Evolutionary conservation across 2,329 filamentous ascomycete species (phyloP).

Genomic region (Trichocomaceae sp.): DNA sequence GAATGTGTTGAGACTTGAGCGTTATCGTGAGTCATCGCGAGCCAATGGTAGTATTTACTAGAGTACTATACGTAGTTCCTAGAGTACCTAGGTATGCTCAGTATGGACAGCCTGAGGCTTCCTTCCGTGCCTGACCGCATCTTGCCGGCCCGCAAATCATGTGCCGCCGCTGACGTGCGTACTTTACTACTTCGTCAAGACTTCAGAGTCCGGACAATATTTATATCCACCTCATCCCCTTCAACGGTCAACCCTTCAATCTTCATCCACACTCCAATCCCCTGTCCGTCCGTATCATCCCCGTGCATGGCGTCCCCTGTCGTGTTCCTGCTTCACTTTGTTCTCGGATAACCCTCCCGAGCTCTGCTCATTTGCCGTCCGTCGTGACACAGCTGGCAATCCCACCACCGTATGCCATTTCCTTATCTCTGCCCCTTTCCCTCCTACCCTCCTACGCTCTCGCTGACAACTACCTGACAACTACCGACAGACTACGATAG

Average conservation of each 20-base stretch:
- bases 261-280: background rate
- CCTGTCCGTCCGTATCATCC: background rate
- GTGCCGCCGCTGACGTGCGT: background rate
- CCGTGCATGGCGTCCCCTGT: conserved; percentile 11
- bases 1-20: no score
- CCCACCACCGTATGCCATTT: background rate
- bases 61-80: no score
- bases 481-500: background rate
- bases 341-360: conserved; percentile 13
- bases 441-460: background rate
- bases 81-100: no score
- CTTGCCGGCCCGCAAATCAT: conserved; percentile 12
- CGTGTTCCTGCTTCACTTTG: conserved; percentile 4
- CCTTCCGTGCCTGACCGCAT: conserved; percentile 13
- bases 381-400: conserved; percentile 5
- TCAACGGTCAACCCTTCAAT: background rate
- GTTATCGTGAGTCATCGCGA: no score
- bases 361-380: background rate
- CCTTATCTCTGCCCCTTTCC: background rate
- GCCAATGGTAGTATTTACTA: no score
- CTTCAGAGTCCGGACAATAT: background rate
- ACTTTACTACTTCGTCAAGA: no score
- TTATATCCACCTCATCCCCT: background rate
- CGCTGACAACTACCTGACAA: no score
- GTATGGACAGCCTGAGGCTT: no score